Evolutionary conservation across 2,329 filamentous ascomycete genomes (phyloP), one percentile per base, ranked within the genome.

Genomic region (Neonectria neomacrospora): DNA sequence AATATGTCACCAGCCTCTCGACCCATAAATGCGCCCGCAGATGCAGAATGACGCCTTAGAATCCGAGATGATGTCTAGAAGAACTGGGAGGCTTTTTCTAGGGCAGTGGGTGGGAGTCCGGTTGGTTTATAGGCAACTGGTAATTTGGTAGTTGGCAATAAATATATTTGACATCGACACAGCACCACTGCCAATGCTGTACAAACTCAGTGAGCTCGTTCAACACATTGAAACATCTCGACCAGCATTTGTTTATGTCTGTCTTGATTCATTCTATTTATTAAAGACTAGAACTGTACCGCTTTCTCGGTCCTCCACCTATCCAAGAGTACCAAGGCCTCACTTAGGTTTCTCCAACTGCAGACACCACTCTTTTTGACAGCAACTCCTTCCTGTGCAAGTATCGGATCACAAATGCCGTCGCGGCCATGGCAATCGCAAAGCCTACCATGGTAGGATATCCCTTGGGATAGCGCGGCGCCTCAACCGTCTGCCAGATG

Each of bases 401-500:
- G 52, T 77, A 71, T 6, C 82, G 77, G 34, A 86, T 84, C 1
- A 77, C 58, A n/a, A 88, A 78, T 0, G 86, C 76, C 3, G 80
- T 85, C 0, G 70, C 73, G 44, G 88, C 87, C 61, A 90, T 71
- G 2, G 77, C 76, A 1, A 81, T 72, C 0, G 82, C 80, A 22
- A 89, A 71, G 12, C 81, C 79, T 12, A 85, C 77, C 65, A 84
- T 82, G 0, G 87, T 88, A 20, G 86, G 80, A 54, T 84, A 90
- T 0, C 88, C 89, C 68, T 90, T 90, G 1, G 77, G 79, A 59
- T 90, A 91, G 45, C 78, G 67, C 0, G 89, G 88, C 0, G 84
- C 86, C 60, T 90, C 87, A 0, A 88, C 80, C 71, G 89, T 86
- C 76, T 88, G 85, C 89, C 88, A 91, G 10, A 90, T 82, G 9